Base-by-base conservation (phyloP, 2,329 filamentous ascomycete genomes). In the Penicillium sp. region DNA sequence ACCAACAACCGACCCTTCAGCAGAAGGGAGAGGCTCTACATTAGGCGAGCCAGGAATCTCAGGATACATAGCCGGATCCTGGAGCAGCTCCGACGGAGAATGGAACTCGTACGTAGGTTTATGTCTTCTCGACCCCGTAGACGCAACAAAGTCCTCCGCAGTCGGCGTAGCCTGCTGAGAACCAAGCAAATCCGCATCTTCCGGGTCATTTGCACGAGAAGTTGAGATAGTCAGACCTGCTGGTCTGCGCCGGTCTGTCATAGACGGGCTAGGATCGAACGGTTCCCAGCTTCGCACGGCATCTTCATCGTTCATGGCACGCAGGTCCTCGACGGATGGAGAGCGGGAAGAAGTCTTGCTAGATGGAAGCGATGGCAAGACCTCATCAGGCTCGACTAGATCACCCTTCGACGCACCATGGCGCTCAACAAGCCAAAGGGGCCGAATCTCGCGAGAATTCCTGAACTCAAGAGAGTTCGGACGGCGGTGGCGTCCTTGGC, bases 381-480 rank as follows among this genome's bases (percentile, higher is more conserved):
- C 69, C 54, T 80, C 80, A 28, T 80, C 76, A 14, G 65, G 63
- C 42, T 79, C 73, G 16, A 42, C 28, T 2, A 70, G 73, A 64
- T 74, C 78, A 19, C 73, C 70, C 68, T 83, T 82, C 19, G 65
- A 71, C 10, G 72, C 64, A 22, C 79, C 77, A 65, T 83, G 85
- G 33, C 82, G 87, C 74, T 96, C 91, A 6, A 96, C 86, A 25
- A 97, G 87, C 76, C 91, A 94, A 8, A 97, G 79, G 0, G 93
- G 93, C 67, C 90, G 88, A 70, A 93, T 89, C 71, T 95, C 92
- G 57, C 85, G 85, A 19, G 76, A 79, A 38, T 76, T 77, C 61
- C 78, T 81, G 70, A 85, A 85, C 63, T 86, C 83, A 4, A 79
- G 78, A 0, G 83, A 85, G 55, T 76, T 78, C 0, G 80, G 76